A percentile compares a stretch with the other conserved stretches of the same genome.
Evolutionary conservation across 371 early-diverging fungal genomes (phyloP).

Genomic region (Nematocida parisii): DNA sequence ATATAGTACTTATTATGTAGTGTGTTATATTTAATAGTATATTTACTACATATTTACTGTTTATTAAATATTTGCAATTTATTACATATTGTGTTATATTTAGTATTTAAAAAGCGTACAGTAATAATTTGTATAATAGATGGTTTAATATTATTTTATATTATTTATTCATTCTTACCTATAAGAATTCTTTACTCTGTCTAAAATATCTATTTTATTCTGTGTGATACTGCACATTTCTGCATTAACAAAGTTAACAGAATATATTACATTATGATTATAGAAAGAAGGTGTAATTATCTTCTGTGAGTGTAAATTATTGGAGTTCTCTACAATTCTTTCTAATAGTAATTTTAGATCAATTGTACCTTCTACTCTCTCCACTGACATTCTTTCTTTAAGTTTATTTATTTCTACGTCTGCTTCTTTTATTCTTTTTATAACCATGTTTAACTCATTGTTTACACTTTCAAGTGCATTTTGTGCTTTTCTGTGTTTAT

Average conservation of each 20-base stretch:
- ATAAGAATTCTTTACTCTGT: background rate
- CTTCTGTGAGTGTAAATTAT: conserved; percentile 1
- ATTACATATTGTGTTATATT: too few species aligned
- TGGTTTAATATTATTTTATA: too few species aligned
- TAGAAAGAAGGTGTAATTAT: background rate
- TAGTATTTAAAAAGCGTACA: too few species aligned
- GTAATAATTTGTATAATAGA: too few species aligned
- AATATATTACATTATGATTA: background rate
- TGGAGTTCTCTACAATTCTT: conserved; percentile 7
- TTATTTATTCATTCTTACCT: background rate
- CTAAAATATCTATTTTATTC: conserved; percentile 8
- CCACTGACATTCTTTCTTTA: background rate
- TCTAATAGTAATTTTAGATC: conserved; percentile 13
- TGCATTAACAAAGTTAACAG: conserved; percentile 13
- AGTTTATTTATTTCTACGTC: background rate
- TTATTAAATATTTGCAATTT: too few species aligned
- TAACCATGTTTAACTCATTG: conserved; percentile 7
- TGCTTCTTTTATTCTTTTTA: conserved; percentile 2
- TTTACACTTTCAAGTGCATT: background rate
- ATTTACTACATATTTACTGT: too few species aligned
- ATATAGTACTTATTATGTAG: too few species aligned
- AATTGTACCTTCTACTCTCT: conserved; percentile 2
- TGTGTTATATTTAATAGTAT: too few species aligned
- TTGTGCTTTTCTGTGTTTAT: background rate
- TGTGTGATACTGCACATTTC: background rate